A percentile compares a stretch with the other conserved stretches of the same genome.
These are phyloP conservation scores for Pythium coloratum DNA, from an alignment of 352 stramenopile genomes.

Conservation along the genomic window DNA sequence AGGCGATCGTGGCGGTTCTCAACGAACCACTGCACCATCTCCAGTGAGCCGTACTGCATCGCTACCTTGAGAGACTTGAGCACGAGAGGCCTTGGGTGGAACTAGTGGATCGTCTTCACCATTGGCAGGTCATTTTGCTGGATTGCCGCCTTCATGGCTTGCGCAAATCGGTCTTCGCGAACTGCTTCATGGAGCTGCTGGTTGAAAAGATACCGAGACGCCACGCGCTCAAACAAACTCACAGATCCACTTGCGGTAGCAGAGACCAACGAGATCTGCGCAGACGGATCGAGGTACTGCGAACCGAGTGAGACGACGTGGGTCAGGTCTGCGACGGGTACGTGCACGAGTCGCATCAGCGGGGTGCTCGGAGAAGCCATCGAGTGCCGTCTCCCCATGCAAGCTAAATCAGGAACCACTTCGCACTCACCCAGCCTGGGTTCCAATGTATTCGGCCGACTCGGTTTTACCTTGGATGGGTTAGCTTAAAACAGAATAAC, in stretches of 20 bases:
- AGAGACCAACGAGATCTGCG: not conserved
- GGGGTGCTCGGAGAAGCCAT: too few species aligned
- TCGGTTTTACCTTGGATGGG: too few species aligned
- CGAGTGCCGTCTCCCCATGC: too few species aligned
- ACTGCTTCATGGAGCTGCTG: not conserved
- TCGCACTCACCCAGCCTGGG: too few species aligned
- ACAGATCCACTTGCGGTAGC: not conserved
- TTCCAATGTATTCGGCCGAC: too few species aligned
- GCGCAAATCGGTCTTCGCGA: not conserved
- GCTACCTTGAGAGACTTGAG: conserved; percentile 2
- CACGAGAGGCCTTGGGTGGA: not conserved
- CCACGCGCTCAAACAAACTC: conserved; percentile 2
- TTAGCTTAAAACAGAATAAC: too few species aligned
- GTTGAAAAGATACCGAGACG: not conserved
- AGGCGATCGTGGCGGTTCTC: conserved; percentile 7
- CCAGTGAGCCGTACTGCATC: not conserved
- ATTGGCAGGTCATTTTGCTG: conserved; percentile 3
- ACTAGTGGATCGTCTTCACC: not conserved
- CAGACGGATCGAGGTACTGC: not conserved
- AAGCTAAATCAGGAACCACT: too few species aligned
- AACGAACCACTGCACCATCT: conserved; percentile 12
- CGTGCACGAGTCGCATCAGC: too few species aligned
- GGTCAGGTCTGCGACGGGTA: not conserved
- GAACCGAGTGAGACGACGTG: not conserved
- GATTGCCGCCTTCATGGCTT: conserved; percentile 6